Base-by-base conservation (phyloP, 805 yeast species). In the Tetrapisispora namnaoensis region DNA sequence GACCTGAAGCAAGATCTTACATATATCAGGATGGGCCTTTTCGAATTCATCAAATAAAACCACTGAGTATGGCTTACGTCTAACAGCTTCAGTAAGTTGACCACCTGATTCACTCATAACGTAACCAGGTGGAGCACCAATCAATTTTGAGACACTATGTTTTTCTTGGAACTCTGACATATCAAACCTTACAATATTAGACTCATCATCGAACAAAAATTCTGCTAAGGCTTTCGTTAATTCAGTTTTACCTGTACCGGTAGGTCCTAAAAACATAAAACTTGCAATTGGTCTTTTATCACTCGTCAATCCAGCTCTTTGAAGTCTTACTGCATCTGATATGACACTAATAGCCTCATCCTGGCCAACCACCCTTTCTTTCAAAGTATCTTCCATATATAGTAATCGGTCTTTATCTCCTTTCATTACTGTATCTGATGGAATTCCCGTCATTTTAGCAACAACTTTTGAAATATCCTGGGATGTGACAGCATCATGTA, bases 201-300 rank as follows among this genome's bases (percentile, higher is more conserved):
- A 75, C 60, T 86, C 88, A 65, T 91, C 91, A 61, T 89, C 93
- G 68, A 93, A 93, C 58, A 91, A 68, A 59, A 93, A 93, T 58
- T 88, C 89, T 2, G 98, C 96, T 49, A 91, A 75, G 0, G 95
- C 82, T 66, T 93, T 91, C 8, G 97, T 90, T 46, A 93, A 75
- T 66, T 93, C 98, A 0, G 99, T 93, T 68, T 91, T 91, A 70
- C 99, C 99, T 0, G 98, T 91, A 70, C 99, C 99, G 0, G 99
- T 93, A 47, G 99, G 98, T 21, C 99, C 99, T 55, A 93, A 73
- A 68, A 93, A 93, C 84, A 91, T 83, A 67, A 93, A 93, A 48
- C 95, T 85, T 1, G 97, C 98, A 58, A 91, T 90, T 7, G 99
- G 99, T 52, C 97, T 78, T 67, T 86, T 86, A 54, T 89, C 96